Percentiles rank a stretch among this genome's conserved stretches.
These are phyloP conservation scores for Pyrenopolyporus hunteri DNA, from an alignment of 495 filamentous ascomycete species.

Conservation along the genomic window DNA sequence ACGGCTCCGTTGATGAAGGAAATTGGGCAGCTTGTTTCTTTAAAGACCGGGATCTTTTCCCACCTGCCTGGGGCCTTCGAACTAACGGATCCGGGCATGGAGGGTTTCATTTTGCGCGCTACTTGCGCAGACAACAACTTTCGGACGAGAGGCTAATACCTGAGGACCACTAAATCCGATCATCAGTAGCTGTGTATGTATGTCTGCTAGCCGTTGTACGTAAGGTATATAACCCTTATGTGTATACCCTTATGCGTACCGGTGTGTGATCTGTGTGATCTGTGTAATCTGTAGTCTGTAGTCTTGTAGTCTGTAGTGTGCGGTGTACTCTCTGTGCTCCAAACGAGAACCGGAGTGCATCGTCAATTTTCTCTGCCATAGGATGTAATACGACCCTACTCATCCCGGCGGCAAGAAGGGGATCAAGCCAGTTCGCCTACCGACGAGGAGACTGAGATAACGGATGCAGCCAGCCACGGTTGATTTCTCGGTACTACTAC, in stretches of 20 bases:
- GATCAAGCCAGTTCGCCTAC: neutral
- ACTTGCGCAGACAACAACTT: slow-evolving; percentile 23
- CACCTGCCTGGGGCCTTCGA: slow-evolving; percentile 26
- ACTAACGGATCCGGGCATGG: slow-evolving; percentile 38
- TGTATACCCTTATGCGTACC: too few relatives aligned
- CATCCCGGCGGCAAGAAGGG: slow-evolving; percentile 20
- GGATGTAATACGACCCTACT: slow-evolving; percentile 24
- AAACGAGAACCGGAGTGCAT: neutral
- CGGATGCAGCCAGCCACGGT: slow-evolving; percentile 30
- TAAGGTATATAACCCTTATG: too few relatives aligned
- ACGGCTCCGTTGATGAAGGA: slow-evolving; percentile 33
- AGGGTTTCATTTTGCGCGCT: slow-evolving; percentile 39
- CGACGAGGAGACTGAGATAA: too few relatives aligned
- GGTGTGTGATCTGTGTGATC: too few relatives aligned
- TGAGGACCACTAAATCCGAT: slow-evolving; percentile 24
- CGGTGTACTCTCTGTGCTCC: neutral
- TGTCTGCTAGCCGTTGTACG: neutral
- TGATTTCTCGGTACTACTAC: slow-evolving; percentile 13
- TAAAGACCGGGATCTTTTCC: slow-evolving; percentile 30
- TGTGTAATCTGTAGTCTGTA: too few relatives aligned
- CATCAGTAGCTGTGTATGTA: slow-evolving; percentile 36
- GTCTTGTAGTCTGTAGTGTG: too few relatives aligned
- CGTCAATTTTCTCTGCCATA: slow-evolving; percentile 10
- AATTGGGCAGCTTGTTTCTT: slow-evolving; percentile 31
- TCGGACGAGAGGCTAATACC: slow-evolving; percentile 37